phyloP scores from a whole-genome alignment of 1,284 basidiomycete species.

The Fistulinella cinereoalba region DNA sequence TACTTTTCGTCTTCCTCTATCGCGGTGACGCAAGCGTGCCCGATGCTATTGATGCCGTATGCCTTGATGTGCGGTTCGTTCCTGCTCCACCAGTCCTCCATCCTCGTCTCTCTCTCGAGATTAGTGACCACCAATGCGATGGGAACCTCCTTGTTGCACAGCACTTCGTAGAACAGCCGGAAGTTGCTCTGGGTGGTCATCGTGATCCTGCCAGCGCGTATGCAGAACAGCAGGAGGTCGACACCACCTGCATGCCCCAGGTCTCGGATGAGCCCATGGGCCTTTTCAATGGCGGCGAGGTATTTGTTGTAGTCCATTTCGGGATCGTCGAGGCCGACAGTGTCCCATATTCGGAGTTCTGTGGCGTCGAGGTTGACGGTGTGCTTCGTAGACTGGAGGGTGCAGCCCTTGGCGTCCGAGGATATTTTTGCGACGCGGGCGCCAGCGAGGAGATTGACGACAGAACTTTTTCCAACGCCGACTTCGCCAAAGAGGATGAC shows the following conservation, averaged over 20 bases:
- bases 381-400: constrained; percentile 25
- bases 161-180: constrained; percentile 34
- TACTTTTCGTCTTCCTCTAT: constrained; percentile 30
- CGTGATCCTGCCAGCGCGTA: constrained; percentile 38
- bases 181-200: constrained; percentile 36
- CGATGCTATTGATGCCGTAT: constrained; percentile 32
- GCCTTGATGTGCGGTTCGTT: constrained; percentile 33
- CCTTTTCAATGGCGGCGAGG: constrained; percentile 34
- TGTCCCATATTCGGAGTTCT: constrained; percentile 35
- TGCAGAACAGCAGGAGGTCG: constrained; percentile 39
- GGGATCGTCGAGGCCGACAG: constrained; percentile 41
- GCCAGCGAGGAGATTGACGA: constrained; percentile 33
- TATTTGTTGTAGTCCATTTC: constrained; percentile 27
- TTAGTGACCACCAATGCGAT: constrained; percentile 39
- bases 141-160: constrained; percentile 37
- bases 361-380: constrained; percentile 9
- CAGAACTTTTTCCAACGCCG: constrained; percentile 34
- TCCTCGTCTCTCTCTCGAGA: constrained; percentile 35
- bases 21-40: constrained; percentile 41
- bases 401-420: constrained; percentile 24
- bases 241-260: constrained; percentile 32
- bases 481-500: constrained; percentile 32
- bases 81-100: constrained; percentile 41
- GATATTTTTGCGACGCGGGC: constrained; percentile 26
- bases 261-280: constrained; percentile 33